Conservation (phyloP, 1,284 basidiomycete species). For the Inonotus hispidus region DNA sequence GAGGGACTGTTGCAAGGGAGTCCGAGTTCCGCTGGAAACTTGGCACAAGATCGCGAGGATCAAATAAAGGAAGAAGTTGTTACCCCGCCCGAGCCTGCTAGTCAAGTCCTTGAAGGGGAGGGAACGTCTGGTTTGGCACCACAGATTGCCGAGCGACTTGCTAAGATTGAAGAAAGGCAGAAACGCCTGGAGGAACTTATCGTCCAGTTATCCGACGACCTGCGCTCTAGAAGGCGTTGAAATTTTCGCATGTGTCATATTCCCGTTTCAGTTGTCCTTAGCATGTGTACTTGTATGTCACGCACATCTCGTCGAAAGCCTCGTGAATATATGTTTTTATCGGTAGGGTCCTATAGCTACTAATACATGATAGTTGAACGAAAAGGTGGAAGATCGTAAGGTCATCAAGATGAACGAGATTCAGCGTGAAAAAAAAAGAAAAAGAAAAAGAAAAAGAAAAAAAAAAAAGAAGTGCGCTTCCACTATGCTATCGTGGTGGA, state of each 20-base stretch:
- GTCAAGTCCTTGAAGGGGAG: constrained; percentile 35
- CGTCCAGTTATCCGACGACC: constrained; percentile 28
- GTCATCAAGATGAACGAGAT: background rate
- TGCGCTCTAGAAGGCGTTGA: background rate
- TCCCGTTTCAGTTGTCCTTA: background rate
- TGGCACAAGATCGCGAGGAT: constrained; percentile 10
- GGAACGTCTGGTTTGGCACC: constrained; percentile 23
- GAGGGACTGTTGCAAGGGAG: constrained; percentile 7
- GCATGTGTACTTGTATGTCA: background rate
- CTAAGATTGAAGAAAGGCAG: constrained; percentile 56
- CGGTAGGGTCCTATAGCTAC: background rate
- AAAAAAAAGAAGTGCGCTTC: constrained; percentile 3
- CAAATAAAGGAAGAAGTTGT: background rate
- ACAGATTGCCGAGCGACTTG: constrained; percentile 39
- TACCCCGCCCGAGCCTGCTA: constrained; percentile 35
- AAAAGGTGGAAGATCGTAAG: constrained; percentile 3
- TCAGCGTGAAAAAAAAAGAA: background rate
- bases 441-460: background rate
- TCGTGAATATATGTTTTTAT: background rate
- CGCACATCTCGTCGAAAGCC: background rate
- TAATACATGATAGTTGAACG: constrained; percentile 1
- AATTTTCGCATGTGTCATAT: background rate
- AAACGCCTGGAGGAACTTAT: constrained; percentile 60
- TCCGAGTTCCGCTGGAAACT: constrained; percentile 6
- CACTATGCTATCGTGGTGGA: background rate